A percentile compares a stretch with the other conserved stretches of the same genome.
These are phyloP conservation scores for Amylostereum areolatum DNA, from an alignment of 1,284 basidiomycete species.

Conservation along the genomic window DNA sequence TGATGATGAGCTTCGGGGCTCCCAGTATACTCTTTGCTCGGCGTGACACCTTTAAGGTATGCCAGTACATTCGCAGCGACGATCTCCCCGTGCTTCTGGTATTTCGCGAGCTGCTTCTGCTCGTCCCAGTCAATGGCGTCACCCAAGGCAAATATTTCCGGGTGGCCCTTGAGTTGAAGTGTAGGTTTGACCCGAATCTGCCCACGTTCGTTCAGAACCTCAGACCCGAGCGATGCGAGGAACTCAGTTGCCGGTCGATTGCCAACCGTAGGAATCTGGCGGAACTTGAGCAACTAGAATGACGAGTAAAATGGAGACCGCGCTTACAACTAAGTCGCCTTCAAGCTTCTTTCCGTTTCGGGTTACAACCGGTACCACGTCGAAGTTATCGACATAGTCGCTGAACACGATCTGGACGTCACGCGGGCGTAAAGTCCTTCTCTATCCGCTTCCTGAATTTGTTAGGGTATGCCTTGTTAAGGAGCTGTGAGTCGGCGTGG, in stretches of 20 bases:
- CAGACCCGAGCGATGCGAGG: conserved; percentile 29
- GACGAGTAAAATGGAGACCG: background rate
- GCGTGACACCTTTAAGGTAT: conserved; percentile 23
- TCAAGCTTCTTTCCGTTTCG: conserved; percentile 38
- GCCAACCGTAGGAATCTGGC: conserved; percentile 35
- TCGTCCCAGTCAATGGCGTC: conserved; percentile 46
- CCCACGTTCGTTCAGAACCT: conserved; percentile 27
- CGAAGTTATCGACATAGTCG: conserved; percentile 40
- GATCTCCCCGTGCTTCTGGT: conserved; percentile 30
- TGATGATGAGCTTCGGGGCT: conserved; percentile 34
- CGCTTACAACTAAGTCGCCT: conserved; percentile 44
- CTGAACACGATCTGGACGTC: conserved; percentile 42
- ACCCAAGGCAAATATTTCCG: conserved; percentile 42
- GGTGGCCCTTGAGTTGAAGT: conserved; percentile 34
- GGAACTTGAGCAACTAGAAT: conserved; percentile 3
- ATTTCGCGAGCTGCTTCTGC: conserved; percentile 41
- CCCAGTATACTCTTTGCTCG: conserved; percentile 35
- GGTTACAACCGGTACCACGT: conserved; percentile 31
- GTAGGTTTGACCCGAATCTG: conserved; percentile 38
- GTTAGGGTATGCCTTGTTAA: conserved; percentile 45
- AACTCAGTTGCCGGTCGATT: conserved; percentile 38
- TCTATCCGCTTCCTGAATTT: conserved; percentile 37
- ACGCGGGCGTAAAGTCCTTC: conserved; percentile 28
- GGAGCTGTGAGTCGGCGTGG: conserved; percentile 36
- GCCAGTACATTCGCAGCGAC: conserved; percentile 33